These are phyloP conservation scores for Trichomonas gallinae DNA, from an alignment of 208 protist species.

Conservation along the genomic window DNA sequence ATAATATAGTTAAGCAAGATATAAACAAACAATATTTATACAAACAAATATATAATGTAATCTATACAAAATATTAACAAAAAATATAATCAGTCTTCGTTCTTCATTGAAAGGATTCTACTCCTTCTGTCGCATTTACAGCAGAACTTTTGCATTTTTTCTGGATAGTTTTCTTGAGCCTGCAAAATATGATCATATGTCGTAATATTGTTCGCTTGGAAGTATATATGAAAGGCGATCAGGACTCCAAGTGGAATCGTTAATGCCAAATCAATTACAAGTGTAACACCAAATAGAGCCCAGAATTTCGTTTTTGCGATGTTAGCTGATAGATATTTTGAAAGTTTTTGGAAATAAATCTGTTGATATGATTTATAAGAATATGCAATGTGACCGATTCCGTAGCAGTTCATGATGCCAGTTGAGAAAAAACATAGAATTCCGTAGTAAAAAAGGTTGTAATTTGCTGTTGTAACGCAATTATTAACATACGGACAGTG, in stretches of 20 bases:
- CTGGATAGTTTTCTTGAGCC: background rate
- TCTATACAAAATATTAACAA: background rate
- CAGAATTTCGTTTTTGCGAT: background rate
- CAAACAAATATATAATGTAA: background rate
- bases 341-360: background rate
- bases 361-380: background rate
- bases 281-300: background rate
- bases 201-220: background rate
- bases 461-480: background rate
- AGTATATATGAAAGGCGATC: background rate
- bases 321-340: background rate
- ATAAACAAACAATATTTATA: background rate
- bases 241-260: background rate
- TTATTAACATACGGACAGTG: slow-evolving; percentile 4
- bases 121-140: background rate
- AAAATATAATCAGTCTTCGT: background rate
- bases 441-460: background rate
- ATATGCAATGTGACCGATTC: background rate
- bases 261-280: background rate
- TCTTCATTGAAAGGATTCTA: background rate
- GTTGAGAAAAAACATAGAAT: background rate
- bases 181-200: slow-evolving; percentile 1
- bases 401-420: background rate
- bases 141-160: background rate
- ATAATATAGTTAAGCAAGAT: too few species aligned